Percentiles rank a stretch among this genome's conserved stretches.
phyloP scores from a whole-genome alignment of 1,284 basidiomycete species.

The Agaricales sp. region DNA sequence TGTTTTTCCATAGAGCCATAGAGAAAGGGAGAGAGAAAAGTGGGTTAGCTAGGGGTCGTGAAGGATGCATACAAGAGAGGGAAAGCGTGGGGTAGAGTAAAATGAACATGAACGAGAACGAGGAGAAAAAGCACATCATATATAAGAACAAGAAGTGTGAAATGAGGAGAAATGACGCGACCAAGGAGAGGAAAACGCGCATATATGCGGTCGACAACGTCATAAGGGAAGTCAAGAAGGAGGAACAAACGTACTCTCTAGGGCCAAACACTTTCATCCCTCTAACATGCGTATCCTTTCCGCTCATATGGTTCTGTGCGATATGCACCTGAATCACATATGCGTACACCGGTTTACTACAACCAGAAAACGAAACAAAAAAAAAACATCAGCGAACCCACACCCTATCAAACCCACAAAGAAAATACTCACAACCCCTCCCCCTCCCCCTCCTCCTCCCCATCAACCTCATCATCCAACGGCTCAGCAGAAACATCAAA shows the following conservation, averaged over 20 bases:
- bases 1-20: constrained; percentile 1
- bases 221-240: no score
- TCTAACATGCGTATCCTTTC: constrained; percentile 97
- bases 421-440: constrained; percentile 47
- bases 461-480: constrained; percentile 72
- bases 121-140: background rate
- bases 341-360: constrained; percentile 77
- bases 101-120: background rate
- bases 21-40: background rate
- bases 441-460: constrained; percentile 69
- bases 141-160: background rate
- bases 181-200: constrained; percentile 2
- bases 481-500: constrained; percentile 80
- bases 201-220: background rate
- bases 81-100: background rate
- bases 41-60: no score
- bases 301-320: constrained; percentile 92
- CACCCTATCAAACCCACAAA: constrained; percentile 1
- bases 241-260: constrained; percentile 46
- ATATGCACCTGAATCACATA: constrained; percentile 90
- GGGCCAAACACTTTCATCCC: constrained; percentile 84
- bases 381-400: background rate
- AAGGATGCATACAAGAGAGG: background rate
- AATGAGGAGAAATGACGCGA: constrained; percentile 7
- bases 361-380: background rate